These are phyloP conservation scores for Fusarium algeriense DNA, from an alignment of 2,329 filamentous ascomycete species.

Conservation along the genomic window DNA sequence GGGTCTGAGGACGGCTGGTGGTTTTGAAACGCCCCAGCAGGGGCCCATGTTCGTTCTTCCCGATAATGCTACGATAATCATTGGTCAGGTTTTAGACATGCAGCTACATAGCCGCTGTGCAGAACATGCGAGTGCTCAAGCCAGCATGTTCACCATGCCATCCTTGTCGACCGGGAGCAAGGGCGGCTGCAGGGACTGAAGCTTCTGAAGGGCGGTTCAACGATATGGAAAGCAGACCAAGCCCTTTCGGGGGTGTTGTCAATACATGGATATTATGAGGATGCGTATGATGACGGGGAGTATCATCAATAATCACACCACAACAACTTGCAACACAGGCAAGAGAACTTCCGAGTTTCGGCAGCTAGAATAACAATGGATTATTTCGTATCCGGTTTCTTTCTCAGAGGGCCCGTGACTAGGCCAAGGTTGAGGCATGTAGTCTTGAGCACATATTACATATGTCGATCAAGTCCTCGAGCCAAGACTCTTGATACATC, in stretches of 20 bases:
- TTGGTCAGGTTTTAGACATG: conserved; percentile 53
- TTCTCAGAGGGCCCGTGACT: conserved; percentile 18
- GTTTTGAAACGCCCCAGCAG: conserved; percentile 50
- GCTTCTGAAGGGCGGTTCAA: conserved; percentile 39
- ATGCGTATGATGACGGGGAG: conserved; percentile 41
- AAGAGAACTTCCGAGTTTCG: conserved; percentile 18
- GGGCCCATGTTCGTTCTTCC: conserved; percentile 46
- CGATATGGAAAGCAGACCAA: conserved; percentile 39
- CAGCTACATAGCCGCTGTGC: conserved; percentile 58
- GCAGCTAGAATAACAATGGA: conserved; percentile 12
- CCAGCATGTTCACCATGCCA: conserved; percentile 48
- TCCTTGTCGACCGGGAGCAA: conserved; percentile 41
- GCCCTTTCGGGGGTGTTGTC: conserved; percentile 39
- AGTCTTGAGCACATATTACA: not conserved
- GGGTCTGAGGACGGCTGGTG: conserved; percentile 38
- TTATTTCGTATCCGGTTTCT: conserved; percentile 30
- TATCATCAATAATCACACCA: conserved; percentile 41
- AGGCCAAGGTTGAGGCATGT: conserved; percentile 4
- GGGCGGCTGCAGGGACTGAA: conserved; percentile 50
- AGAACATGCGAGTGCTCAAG: conserved; percentile 58
- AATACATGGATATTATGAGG: conserved; percentile 41
- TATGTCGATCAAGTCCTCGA: not conserved
- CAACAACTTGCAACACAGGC: conserved; percentile 8
- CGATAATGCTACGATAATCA: conserved; percentile 43
- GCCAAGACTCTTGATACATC: conserved; percentile 13